Percentiles rank a stretch among this genome's conserved stretches.
Conservation (phyloP, 176 grass and related monocot genomes). For the Echinochloa phyllopogon region DNA sequence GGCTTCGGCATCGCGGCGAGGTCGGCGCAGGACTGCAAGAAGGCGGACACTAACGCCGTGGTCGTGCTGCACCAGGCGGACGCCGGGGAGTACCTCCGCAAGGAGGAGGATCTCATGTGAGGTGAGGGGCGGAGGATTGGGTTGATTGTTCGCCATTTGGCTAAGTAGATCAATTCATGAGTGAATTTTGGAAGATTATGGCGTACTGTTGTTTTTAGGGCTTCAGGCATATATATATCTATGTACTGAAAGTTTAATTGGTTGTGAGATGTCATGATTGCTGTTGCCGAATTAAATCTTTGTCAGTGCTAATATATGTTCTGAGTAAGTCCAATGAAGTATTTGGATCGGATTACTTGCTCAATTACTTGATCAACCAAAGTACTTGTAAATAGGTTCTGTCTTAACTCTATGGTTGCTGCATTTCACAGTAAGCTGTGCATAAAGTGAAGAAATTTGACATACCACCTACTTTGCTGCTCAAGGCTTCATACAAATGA, state of each 20-base stretch:
- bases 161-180: not conserved
- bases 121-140: slow-evolving; percentile 8
- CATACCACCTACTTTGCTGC: not conserved
- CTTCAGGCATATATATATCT: not conserved
- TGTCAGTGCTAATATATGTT: not conserved
- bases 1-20: slow-evolving; percentile 74
- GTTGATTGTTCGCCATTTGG: not conserved
- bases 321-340: not conserved
- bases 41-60: slow-evolving; percentile 76
- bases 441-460: not conserved
- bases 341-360: not conserved
- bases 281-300: not conserved
- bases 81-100: slow-evolving; percentile 78
- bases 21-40: slow-evolving; percentile 83
- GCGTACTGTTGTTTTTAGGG: not conserved
- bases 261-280: slow-evolving; percentile 2
- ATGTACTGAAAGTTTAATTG: slow-evolving; percentile 25
- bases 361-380: slow-evolving; percentile 14
- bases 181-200: not conserved
- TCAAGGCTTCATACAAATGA: not conserved
- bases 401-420: not conserved
- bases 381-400: not conserved
- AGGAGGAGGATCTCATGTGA: slow-evolving; percentile 78
- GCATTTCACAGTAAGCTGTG: not conserved
- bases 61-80: slow-evolving; percentile 84